phyloP scores from a whole-genome alignment of 495 filamentous ascomycete species.

The Trichodelitschia bisporula region DNA sequence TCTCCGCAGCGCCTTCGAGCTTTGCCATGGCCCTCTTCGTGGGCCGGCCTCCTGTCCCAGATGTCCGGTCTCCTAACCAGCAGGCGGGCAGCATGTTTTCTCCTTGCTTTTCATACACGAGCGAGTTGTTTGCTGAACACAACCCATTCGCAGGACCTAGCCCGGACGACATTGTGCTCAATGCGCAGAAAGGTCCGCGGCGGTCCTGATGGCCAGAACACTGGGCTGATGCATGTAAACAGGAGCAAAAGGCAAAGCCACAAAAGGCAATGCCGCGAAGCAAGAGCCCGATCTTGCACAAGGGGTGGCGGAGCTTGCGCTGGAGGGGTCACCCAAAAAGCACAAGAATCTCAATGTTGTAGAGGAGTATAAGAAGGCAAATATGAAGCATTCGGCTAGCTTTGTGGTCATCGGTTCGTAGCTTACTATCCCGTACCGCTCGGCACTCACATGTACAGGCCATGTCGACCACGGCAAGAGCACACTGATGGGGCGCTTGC shows the following conservation, averaged over 20 bases:
- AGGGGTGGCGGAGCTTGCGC: constrained; percentile 10
- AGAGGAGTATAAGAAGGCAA: constrained; percentile 50
- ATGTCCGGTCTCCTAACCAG: not conserved
- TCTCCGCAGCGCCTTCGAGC: constrained; percentile 13
- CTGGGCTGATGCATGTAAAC: not conserved
- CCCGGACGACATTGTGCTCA: constrained; percentile 73
- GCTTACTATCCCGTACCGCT: not conserved
- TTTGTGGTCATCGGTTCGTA: constrained; percentile 80
- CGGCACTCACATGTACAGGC: constrained; percentile 22
- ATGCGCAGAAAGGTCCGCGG: constrained; percentile 76
- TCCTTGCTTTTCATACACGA: constrained; percentile 6
- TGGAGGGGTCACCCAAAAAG: constrained; percentile 37
- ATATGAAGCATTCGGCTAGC: constrained; percentile 59
- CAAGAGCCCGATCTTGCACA: constrained; percentile 20
- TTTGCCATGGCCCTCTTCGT: constrained; percentile 50
- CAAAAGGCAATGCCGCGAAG: constrained; percentile 19
- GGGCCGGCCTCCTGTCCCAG: constrained; percentile 10
- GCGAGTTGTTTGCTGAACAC: constrained; percentile 18
- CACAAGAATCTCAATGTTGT: constrained; percentile 75
- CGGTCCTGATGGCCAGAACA: constrained; percentile 4
- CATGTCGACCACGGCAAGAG: constrained; percentile 97
- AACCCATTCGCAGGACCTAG: constrained; percentile 70
- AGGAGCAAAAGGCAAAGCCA: constrained; percentile 11
- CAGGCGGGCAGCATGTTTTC: too few species aligned
- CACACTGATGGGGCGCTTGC: constrained; percentile 86